Evolutionary conservation across 768 basidiomycete genomes (phyloP), one percentile per base, ranked within the genome.

Genomic region (Neoboletus subvelutipes): DNA sequence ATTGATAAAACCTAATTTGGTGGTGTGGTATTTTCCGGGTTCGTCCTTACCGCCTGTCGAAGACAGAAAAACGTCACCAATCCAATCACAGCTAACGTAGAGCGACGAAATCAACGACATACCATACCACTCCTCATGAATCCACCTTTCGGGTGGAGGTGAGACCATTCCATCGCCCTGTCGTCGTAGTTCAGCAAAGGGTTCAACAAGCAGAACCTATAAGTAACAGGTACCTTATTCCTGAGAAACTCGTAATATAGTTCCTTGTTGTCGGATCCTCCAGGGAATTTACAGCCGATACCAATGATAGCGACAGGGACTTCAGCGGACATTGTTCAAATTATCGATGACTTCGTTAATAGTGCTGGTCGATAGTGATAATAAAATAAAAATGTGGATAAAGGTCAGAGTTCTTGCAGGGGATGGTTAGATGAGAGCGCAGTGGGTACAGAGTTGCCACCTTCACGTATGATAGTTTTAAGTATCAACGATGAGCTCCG

Each of bases 251-350:
- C 67, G 33, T 72, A 70, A 34, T 65, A 71, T 18, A 70, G 31
- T 10, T 68, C 62, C 31, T 68, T 67, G 52, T 71, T 70, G 28
- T 71, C 70, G 20, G 71, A 71, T 45, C 66, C 68, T 42, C 68
- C 68, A 46, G 70, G 69, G 40, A 71, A 72, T 57, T 65, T 70
- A 50, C 71, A 70, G n/a, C 70, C 70, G 31, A 71, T 72, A 24
- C 70, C 71, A 42, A 71, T 64, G 45, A 72, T 43, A 18, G 70
- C 71, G 50, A 65, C 66, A 6, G 70, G 70, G 15, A 63, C 46
- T 56, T 70, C 58, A 37, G 71, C 64, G 31, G 71, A 71, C 70
- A 71, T 71, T 9, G 43, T 57, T 33, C 41, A 50, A 39, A 48
- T 36, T 55, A 50, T 54, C 18, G 51, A 57, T 28, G 41, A 41